Evolutionary conservation across 371 early-diverging fungal genomes (phyloP).

Genomic region (Parasitella parasitica): DNA sequence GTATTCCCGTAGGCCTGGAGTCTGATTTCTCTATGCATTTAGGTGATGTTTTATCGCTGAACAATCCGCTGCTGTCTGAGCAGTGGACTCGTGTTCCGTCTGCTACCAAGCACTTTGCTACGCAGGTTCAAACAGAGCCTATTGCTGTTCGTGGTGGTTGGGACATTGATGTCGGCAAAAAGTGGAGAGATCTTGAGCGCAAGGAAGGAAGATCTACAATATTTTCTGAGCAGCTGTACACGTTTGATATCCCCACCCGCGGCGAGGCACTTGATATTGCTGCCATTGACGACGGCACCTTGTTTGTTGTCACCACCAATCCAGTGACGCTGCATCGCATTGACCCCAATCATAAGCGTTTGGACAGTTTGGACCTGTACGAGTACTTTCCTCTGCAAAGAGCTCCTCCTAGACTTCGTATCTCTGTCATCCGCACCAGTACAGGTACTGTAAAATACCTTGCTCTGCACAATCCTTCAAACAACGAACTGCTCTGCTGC

Average conservation of each 20-base stretch:
- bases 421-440: constrained; percentile 47
- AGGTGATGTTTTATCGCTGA: constrained; percentile 54
- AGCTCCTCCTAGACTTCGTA: constrained; percentile 60
- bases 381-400: constrained; percentile 77
- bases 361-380: constrained; percentile 69
- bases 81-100: constrained; percentile 55
- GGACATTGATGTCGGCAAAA: constrained; percentile 57
- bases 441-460: constrained; percentile 47
- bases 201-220: constrained; percentile 64
- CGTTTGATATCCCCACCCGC: constrained; percentile 69
- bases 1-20: constrained; percentile 75
- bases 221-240: constrained; percentile 71
- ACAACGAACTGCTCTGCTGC: constrained; percentile 64
- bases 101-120: constrained; percentile 1
- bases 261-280: constrained; percentile 74
- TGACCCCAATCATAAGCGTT: constrained; percentile 53
- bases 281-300: constrained; percentile 50
- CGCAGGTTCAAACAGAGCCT: constrained; percentile 20
- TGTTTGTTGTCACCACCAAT: constrained; percentile 67
- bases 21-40: constrained; percentile 70
- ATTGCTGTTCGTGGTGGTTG: constrained; percentile 64
- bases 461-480: constrained; percentile 68
- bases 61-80: constrained; percentile 58
- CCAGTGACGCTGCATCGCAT: constrained; percentile 73
- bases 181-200: constrained; percentile 64